phyloP scores from a whole-genome alignment of 2,329 filamentous ascomycete species.

The Fusarium mundagurra region DNA sequence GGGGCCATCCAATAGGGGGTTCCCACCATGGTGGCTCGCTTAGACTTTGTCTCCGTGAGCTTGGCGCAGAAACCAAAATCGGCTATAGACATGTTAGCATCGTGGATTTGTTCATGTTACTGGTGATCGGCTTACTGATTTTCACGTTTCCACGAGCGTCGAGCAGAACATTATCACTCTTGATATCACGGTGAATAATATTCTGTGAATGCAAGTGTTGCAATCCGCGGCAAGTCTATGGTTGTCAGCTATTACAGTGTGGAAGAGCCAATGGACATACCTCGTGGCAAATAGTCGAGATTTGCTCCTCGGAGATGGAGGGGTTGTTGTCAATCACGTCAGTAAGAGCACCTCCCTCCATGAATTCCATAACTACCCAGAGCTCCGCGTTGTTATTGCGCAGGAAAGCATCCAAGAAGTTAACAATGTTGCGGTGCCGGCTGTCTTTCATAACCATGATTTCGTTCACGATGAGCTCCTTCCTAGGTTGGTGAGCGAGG shows the following conservation, averaged over 20 bases:
- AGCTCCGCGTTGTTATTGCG: constrained; percentile 93
- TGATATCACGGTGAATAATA: constrained; percentile 99
- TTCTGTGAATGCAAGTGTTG: constrained; percentile 95
- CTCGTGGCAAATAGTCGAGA: constrained; percentile 96
- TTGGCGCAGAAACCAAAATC: constrained; percentile 99
- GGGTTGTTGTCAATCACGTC: constrained; percentile 99
- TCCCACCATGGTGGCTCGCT: constrained; percentile 98
- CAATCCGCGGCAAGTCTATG: constrained; percentile 90
- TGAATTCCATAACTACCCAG: constrained; percentile 99
- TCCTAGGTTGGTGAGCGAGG: constrained; percentile 93
- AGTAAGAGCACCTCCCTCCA: constrained; percentile 97
- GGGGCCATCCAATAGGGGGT: constrained; percentile 99
- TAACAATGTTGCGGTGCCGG: constrained; percentile 98
- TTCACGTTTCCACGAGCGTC: constrained; percentile 96
- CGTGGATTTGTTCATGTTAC: not conserved
- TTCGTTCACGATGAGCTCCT: constrained; percentile 98
- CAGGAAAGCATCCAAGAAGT: constrained; percentile 96
- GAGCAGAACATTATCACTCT: constrained; percentile 97
- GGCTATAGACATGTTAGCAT: constrained; percentile 62
- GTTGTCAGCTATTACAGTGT: constrained; percentile 25
- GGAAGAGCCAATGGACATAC: constrained; percentile 60
- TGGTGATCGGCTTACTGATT: constrained; percentile 75
- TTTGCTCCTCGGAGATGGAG: constrained; percentile 94
- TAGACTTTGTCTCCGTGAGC: constrained; percentile 94
- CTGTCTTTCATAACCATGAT: constrained; percentile 99